A percentile compares a stretch with the other conserved stretches of the same genome.
Conservation (phyloP, 495 filamentous ascomycete species). For the Tuber umbilicatum region DNA sequence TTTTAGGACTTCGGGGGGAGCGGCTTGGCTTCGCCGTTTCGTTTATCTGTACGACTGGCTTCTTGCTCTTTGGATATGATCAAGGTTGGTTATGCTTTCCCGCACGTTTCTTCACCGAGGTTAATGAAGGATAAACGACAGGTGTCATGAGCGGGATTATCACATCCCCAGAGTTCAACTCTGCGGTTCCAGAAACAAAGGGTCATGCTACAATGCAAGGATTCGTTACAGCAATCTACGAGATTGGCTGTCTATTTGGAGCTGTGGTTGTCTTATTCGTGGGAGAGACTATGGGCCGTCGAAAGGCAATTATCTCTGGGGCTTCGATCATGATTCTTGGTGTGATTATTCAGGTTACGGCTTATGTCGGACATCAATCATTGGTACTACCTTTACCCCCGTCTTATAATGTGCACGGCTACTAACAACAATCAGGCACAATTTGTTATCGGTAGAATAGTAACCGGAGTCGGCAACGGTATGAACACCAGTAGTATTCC, state of each 20-base stretch:
- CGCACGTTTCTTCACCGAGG: conserved; percentile 11
- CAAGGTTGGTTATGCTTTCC: conserved; percentile 44
- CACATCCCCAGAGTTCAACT: conserved; percentile 61
- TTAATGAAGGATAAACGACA: conserved; percentile 29
- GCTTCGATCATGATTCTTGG: conserved; percentile 66
- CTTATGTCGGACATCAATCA: conserved; percentile 37
- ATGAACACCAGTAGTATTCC: conserved; percentile 75
- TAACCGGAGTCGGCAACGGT: conserved; percentile 71
- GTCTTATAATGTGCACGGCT: conserved; percentile 16
- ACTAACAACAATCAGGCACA: conserved; percentile 48
- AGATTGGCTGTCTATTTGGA: conserved; percentile 69
- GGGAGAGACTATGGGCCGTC: conserved; percentile 63
- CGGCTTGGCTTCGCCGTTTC: conserved; percentile 59
- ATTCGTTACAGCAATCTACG: conserved; percentile 75
- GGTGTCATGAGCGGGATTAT: conserved; percentile 80
- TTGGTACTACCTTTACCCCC: conserved; percentile 17
- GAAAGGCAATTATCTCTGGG: conserved; percentile 55
- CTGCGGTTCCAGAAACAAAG: conserved; percentile 60
- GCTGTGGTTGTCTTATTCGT: conserved; percentile 63
- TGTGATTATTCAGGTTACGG: conserved; percentile 60
- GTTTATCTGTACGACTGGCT: conserved; percentile 64
- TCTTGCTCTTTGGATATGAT: conserved; percentile 66
- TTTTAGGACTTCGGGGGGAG: conserved; percentile 59
- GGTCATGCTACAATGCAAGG: conserved; percentile 68
- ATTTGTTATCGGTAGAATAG: conserved; percentile 66